Percentiles rank a stretch among this genome's conserved stretches.
phyloP scores from a whole-genome alignment of 2,329 filamentous ascomycete species.

The Aspergillus neotritici region DNA sequence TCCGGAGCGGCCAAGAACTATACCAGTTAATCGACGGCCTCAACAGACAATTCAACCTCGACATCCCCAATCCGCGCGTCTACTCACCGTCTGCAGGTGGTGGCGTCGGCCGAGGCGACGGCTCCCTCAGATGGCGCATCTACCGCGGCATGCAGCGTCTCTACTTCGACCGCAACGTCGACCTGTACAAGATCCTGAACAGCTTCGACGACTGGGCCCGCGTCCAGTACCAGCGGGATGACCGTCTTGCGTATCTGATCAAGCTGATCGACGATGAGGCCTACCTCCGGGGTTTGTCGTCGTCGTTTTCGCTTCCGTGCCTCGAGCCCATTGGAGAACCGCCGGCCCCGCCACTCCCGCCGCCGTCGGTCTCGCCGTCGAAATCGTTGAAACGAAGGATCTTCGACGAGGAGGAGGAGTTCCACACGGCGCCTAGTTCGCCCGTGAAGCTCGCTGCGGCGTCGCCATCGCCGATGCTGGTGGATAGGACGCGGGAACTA shows the following conservation, averaged over 20 bases:
- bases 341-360: constrained; percentile 3
- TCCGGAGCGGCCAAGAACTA: constrained; percentile 20
- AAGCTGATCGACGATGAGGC: constrained; percentile 29
- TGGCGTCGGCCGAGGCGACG: constrained; percentile 7
- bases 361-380: constrained; percentile 3
- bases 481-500: neutral
- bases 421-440: constrained; percentile 28
- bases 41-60: constrained; percentile 31
- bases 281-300: constrained; percentile 23
- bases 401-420: constrained; percentile 21
- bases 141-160: constrained; percentile 26
- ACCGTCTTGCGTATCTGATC: constrained; percentile 25
- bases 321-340: no score
- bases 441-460: constrained; percentile 14
- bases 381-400: constrained; percentile 12
- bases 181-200: constrained; percentile 20
- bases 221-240: constrained; percentile 15
- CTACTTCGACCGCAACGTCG: constrained; percentile 22
- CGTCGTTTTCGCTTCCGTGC: neutral
- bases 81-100: constrained; percentile 14
- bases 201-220: constrained; percentile 30
- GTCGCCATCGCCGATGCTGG: neutral
- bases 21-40: constrained; percentile 26
- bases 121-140: constrained; percentile 18
- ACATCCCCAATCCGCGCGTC: constrained; percentile 24